Evolutionary conservation across 768 basidiomycete genomes (phyloP).

Genomic region (Mycena alexandri): DNA sequence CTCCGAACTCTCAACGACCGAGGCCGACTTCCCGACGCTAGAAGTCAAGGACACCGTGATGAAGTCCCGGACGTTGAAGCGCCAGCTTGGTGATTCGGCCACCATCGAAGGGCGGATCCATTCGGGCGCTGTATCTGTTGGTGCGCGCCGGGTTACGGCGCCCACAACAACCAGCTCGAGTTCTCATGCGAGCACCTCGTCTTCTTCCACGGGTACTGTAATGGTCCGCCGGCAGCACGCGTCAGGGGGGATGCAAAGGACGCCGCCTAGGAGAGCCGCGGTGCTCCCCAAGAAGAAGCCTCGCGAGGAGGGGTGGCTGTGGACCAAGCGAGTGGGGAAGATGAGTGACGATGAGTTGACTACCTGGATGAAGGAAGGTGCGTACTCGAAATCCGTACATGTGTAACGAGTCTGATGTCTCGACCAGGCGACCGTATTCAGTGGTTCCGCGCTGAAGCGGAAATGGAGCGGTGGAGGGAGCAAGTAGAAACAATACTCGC

Average conservation of each 20-base stretch:
- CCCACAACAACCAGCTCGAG: neutral
- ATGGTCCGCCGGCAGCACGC: neutral
- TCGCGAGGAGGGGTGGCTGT: constrained; percentile 17
- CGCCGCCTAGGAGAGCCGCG: too few relatives aligned
- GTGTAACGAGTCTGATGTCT: neutral
- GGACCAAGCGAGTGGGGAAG: neutral
- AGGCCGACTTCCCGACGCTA: constrained; percentile 1
- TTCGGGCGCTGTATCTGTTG: neutral
- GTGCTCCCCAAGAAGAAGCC: neutral
- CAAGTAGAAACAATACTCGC: constrained; percentile 8
- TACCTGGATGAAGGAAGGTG: constrained; percentile 15
- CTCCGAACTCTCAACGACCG: neutral
- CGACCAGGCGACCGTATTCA: constrained; percentile 7
- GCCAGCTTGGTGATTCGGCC: constrained; percentile 18
- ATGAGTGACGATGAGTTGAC: constrained; percentile 6
- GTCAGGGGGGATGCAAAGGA: too few relatives aligned
- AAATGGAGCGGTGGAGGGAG: constrained; percentile 20
- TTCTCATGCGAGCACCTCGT: too few relatives aligned
- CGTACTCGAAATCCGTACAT: neutral
- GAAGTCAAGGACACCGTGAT: constrained; percentile 4
- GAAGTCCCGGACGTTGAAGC: neutral
- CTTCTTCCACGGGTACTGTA: neutral
- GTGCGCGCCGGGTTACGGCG: neutral
- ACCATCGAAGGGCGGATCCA: neutral
- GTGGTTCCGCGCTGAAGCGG: constrained; percentile 22